These are phyloP conservation scores for Atkinsonella hypoxylon DNA, from an alignment of 2,329 filamentous ascomycete genomes.

Conservation along the genomic window DNA sequence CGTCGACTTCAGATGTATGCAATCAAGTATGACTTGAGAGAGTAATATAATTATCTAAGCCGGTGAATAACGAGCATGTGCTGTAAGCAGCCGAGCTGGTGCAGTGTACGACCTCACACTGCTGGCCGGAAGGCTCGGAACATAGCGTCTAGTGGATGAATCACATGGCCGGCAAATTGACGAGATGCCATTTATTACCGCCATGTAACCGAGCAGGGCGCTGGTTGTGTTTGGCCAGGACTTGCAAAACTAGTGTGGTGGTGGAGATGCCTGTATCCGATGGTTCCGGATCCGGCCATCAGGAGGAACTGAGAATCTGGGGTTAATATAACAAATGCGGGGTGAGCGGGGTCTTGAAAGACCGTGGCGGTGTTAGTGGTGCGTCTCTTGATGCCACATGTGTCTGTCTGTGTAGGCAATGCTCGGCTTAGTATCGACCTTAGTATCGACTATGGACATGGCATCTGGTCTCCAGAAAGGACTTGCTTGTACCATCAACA, in stretches of 20 bases:
- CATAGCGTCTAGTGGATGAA: not conserved
- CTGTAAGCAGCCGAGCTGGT: not conserved
- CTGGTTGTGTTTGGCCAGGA: not conserved
- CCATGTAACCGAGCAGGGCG: too few species aligned
- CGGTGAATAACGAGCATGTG: not conserved
- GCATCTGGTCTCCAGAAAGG: too few species aligned
- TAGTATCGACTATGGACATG: too few species aligned
- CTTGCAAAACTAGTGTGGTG: not conserved
- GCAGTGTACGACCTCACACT: not conserved
- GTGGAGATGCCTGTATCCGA: not conserved
- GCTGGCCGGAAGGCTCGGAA: not conserved
- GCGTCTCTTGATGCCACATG: too few species aligned
- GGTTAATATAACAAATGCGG: not conserved
- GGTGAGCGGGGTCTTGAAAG: not conserved
- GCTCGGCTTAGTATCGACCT: too few species aligned
- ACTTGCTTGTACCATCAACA: too few species aligned
- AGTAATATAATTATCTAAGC: not conserved
- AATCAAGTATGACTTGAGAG: too few species aligned
- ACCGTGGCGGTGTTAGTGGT: too few species aligned
- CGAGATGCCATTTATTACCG: not conserved
- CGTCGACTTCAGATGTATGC: too few species aligned
- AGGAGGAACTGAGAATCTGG: not conserved
- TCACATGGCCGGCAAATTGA: not conserved
- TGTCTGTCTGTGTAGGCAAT: too few species aligned
- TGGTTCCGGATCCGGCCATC: not conserved